Evolutionary conservation across 2,329 filamentous ascomycete genomes (phyloP).

Genomic region (Diaporthe vaccinii): DNA sequence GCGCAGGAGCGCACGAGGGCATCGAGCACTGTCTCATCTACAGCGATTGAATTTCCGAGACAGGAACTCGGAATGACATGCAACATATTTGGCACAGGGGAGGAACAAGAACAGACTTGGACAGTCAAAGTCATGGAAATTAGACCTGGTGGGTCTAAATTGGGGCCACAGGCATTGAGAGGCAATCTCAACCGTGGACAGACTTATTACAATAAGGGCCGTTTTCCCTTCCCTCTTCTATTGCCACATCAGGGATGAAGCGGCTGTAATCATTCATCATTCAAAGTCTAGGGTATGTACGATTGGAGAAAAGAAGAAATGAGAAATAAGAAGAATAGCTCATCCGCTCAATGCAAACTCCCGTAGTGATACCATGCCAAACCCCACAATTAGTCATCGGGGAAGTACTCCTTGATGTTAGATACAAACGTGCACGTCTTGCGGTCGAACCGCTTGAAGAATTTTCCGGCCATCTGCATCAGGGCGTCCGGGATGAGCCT

Average conservation of each 20-base stretch:
- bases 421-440: constrained; percentile 80
- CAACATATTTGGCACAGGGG: not conserved
- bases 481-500: constrained; percentile 67
- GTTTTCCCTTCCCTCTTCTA: not conserved
- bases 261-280: not conserved
- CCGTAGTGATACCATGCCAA: not conserved
- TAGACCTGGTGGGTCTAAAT: constrained; percentile 16
- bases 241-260: not conserved
- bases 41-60: not conserved
- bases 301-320: not conserved
- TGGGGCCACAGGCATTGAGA: constrained; percentile 19
- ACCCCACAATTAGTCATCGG: constrained; percentile 75
- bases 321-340: not conserved
- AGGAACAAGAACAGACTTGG: not conserved
- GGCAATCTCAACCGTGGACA: constrained; percentile 7
- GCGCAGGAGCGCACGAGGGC: not conserved
- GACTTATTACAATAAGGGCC: not conserved
- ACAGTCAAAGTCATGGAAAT: constrained; percentile 8
- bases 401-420: constrained; percentile 84
- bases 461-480: constrained; percentile 80
- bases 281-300: constrained; percentile 18
- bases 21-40: not conserved
- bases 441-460: constrained; percentile 88
- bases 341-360: constrained; percentile 9
- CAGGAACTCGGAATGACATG: not conserved